Base-by-base conservation (phyloP, 2,329 filamentous ascomycete species). In the Huntiella abstrusa region DNA sequence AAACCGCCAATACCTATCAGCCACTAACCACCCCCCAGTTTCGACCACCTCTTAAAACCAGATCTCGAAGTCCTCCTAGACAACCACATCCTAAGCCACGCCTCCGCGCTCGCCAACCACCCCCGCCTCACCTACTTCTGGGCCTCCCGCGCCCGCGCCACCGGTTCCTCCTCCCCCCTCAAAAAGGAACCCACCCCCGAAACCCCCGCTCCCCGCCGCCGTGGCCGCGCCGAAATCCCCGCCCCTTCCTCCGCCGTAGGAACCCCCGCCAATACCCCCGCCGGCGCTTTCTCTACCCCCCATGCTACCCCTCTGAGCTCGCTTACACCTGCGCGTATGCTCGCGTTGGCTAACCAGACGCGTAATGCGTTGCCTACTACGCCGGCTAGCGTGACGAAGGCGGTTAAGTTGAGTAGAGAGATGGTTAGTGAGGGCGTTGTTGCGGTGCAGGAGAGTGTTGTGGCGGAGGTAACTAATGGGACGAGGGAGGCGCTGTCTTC, bases 21-120 rank as follows among this genome's bases (percentile, higher is more conserved):
- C 46, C 33, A 43, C 48, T 37, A 19, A 53, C 50, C 41, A 43
- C 36, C 48, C 46, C 38, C 52, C 57, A 87, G 82, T 57, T 77
- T 73, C 57, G 76, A 83, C 53, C 67, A 70, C 48, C 65, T 80
- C 52, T 82, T 80, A 61, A 94, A 94, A 64, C 67, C 70, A 52
- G 85, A 94, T 42, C 73, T 96, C 50, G 83, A 88, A 57, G 61
- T 70, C 49, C 73, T 73, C 39, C 73, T 93, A 52, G 82, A 92
- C 55, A 71, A 78, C 41, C 78, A 77, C 62, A 73, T 93, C 40
- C 69, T 75, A 53, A 68, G 73, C 52, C 81, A 94, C 64, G 68
- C 73, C 54, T 66, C 72, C 52, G 69, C 68, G 51, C 80, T 83
- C 58, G 67, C 71, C 45, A 66, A 67, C 49, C 74, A 86, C 53